A percentile compares a stretch with the other conserved stretches of the same genome.
Conservation (phyloP, 164 flowering plant species). For the Berberis thunbergii region DNA sequence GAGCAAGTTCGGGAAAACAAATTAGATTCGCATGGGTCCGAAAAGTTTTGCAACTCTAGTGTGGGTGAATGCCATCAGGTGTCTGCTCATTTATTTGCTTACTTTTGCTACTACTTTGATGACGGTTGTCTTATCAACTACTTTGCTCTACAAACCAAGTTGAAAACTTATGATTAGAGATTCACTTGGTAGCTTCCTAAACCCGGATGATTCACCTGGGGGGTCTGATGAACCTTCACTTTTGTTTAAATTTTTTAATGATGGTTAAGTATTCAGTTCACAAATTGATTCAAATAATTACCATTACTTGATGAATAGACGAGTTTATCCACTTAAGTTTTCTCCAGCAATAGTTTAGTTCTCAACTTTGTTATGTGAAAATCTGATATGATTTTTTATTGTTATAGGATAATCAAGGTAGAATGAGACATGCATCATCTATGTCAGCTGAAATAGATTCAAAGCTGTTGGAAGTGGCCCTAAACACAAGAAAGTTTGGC, state of each 20-base stretch:
- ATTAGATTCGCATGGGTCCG: slow-evolving; percentile 22
- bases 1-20: slow-evolving; percentile 28
- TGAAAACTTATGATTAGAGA: too few relatives aligned
- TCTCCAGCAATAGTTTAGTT: neutral
- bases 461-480: slow-evolving; percentile 20
- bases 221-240: too few relatives aligned
- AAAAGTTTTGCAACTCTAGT: slow-evolving; percentile 24
- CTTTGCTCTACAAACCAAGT: too few relatives aligned
- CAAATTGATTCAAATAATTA: too few relatives aligned
- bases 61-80: slow-evolving; percentile 27
- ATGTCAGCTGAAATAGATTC: slow-evolving; percentile 10
- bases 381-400: slow-evolving; percentile 11
- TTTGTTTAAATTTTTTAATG: too few relatives aligned
- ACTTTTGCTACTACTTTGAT: neutral
- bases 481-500: slow-evolving; percentile 21
- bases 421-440: slow-evolving; percentile 27
- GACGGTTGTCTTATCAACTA: too few relatives aligned
- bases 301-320: too few relatives aligned
- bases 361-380: neutral
- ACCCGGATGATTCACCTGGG: too few relatives aligned
- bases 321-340: too few relatives aligned
- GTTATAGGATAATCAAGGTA: slow-evolving; percentile 42
- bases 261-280: too few relatives aligned
- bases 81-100: slow-evolving; percentile 7
- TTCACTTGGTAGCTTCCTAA: too few relatives aligned